Evolutionary conservation across 768 basidiomycete species (phyloP).

Genomic region (Podaxis pistillaris): DNA sequence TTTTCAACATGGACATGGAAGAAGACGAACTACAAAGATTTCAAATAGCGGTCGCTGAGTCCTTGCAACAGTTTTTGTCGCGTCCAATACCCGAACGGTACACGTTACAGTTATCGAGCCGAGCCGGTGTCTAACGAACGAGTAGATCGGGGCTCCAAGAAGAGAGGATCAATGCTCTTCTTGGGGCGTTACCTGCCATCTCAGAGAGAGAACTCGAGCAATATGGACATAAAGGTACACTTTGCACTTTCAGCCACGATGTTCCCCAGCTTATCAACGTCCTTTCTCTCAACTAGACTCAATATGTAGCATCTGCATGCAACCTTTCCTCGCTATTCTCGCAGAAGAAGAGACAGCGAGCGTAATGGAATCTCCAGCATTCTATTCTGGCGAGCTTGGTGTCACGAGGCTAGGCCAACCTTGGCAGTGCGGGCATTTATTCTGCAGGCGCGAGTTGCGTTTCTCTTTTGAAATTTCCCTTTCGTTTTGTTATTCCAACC

Average conservation of each 20-base stretch:
- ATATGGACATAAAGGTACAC: constrained; percentile 46
- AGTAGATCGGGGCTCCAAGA: neutral
- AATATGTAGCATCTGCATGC: constrained; percentile 74
- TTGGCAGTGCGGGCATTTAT: constrained; percentile 66
- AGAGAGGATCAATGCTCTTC: constrained; percentile 21
- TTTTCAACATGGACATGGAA: neutral
- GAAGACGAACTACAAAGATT: constrained; percentile 7
- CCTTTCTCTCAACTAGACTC: constrained; percentile 44
- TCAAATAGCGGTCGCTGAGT: neutral
- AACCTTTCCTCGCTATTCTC: constrained; percentile 61
- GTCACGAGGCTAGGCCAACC: constrained; percentile 57
- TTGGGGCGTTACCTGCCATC: constrained; percentile 11
- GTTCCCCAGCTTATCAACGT: neutral
- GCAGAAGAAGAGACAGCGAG: constrained; percentile 73
- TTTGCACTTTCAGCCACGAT: neutral
- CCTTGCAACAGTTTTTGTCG: neutral
- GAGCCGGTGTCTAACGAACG: neutral
- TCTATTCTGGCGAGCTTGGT: constrained; percentile 66
- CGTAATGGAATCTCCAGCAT: constrained; percentile 79
- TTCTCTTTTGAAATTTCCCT: neutral
- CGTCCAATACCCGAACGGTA: neutral
- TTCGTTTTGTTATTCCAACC: neutral
- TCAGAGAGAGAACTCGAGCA: constrained; percentile 48
- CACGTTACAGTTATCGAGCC: neutral
- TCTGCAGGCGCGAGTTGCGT: constrained; percentile 74